Base-by-base conservation (phyloP, 1,284 basidiomycete genomes). In the Porogramme epimiltina region DNA sequence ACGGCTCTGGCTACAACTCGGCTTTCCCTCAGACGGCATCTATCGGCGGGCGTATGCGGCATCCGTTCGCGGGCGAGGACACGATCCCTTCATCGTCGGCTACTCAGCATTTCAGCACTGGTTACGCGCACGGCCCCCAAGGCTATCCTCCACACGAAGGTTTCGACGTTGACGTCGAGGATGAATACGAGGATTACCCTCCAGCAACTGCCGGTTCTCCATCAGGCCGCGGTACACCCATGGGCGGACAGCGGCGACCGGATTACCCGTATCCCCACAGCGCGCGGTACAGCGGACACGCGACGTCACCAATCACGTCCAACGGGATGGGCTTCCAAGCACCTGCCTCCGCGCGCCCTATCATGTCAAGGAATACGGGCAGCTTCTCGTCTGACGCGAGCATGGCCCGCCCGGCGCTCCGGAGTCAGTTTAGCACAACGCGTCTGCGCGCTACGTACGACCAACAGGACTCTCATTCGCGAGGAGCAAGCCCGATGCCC, bases 151-250 rank as follows among this genome's bases (percentile, higher is more conserved):
- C 80, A 4, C 71, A 84, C 54, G 80, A 86, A 45, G 85, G 83
- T 10, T 86, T 87, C 60, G 85, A 85, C 45, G 70, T 79, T 46
- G 85, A 87, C 47, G 70, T 72, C 3, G 88, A 89, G 31, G 87
- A 90, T 52, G 89, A 91, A 2, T 81, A 74, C 51, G 88, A 90
- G 61, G 88, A 92, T 60, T 85, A 89, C 63, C 79, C 84, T 9
- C 73, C 79, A 19, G 65, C 75, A 36, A 69, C 67, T 45, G 64
- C 73, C n/a, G 73, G 80, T 49, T 69, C 78, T 3, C 64, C 79
- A 10, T 83, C 86, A 20, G 89, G 86, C 15, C 80, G 86, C 3
- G 85, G 83, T 24, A 91, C 89, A 2, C 89, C 88, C 0, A 60
- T 87, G 56, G 80, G 79, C 11, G 54, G 71, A 76, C 53, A 79